phyloP scores from a whole-genome alignment of 441 rosid species.

The Corymbia citriodora region DNA sequence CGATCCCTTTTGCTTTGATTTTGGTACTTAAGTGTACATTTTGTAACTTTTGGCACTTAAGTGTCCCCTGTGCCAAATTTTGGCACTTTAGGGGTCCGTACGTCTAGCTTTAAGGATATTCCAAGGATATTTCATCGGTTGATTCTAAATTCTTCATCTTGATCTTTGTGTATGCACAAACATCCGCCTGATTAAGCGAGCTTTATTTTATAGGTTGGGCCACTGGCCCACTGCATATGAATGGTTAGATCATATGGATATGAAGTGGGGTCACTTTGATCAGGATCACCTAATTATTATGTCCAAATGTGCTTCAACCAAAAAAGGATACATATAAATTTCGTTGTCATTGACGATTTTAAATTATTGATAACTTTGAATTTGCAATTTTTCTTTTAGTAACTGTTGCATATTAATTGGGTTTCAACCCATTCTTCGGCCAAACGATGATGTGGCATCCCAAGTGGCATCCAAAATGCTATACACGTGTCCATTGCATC shows the following conservation, averaged over 20 bases:
- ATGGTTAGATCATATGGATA: background rate
- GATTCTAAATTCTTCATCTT: background rate
- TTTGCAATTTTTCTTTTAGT: background rate
- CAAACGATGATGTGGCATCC: background rate
- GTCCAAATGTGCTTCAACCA: background rate
- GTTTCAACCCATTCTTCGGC: background rate
- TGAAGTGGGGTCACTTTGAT: background rate
- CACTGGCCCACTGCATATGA: background rate
- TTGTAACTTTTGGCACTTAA: too few relatives aligned
- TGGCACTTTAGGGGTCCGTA: too few relatives aligned
- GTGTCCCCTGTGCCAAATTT: too few relatives aligned
- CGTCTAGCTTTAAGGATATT: background rate
- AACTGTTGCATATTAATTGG: background rate
- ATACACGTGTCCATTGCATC: background rate
- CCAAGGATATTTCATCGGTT: background rate
- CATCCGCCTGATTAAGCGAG: background rate
- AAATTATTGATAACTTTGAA: background rate
- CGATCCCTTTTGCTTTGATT: too few relatives aligned
- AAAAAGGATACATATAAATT: background rate
- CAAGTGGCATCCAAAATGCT: background rate
- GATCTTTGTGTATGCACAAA: background rate
- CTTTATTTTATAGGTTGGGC: background rate
- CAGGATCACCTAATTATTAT: background rate
- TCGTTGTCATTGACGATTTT: background rate
- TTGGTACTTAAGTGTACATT: too few relatives aligned